phyloP scores from a whole-genome alignment of 176 grass and related monocot species.

The Zoysia japonica region DNA sequence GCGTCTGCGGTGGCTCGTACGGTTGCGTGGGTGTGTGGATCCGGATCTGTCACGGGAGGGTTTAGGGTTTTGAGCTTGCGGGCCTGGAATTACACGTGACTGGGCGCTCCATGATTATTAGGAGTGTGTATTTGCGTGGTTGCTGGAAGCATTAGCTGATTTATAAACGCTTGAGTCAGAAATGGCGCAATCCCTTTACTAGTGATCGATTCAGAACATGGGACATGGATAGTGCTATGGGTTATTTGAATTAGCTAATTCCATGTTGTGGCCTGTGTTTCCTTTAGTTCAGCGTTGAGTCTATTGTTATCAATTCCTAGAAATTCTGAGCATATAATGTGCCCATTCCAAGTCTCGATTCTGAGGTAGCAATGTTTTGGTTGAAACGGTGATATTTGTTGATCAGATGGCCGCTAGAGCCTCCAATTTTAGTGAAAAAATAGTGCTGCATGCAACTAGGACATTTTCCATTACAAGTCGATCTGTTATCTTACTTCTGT shows the following conservation, averaged over 20 bases:
- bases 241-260: no score
- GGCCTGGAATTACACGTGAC: not conserved
- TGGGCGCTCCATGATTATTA: not conserved
- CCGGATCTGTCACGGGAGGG: slow-evolving; percentile 28
- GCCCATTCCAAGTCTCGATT: not conserved
- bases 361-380: not conserved
- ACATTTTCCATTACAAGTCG: not conserved
- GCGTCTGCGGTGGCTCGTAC: not conserved
- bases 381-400: not conserved
- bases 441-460: not conserved
- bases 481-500: not conserved
- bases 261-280: no score
- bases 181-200: no score
- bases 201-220: no score
- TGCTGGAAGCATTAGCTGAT: not conserved
- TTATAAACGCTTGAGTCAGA: no score
- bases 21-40: slow-evolving; percentile 14
- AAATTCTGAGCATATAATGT: no score
- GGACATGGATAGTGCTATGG: no score
- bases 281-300: no score
- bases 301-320: no score
- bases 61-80: slow-evolving; percentile 26
- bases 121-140: not conserved
- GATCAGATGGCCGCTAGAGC: not conserved
- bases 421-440: not conserved